Base-by-base conservation (phyloP, 169 alveolate genomes). In the Miamiensis avidus region DNA sequence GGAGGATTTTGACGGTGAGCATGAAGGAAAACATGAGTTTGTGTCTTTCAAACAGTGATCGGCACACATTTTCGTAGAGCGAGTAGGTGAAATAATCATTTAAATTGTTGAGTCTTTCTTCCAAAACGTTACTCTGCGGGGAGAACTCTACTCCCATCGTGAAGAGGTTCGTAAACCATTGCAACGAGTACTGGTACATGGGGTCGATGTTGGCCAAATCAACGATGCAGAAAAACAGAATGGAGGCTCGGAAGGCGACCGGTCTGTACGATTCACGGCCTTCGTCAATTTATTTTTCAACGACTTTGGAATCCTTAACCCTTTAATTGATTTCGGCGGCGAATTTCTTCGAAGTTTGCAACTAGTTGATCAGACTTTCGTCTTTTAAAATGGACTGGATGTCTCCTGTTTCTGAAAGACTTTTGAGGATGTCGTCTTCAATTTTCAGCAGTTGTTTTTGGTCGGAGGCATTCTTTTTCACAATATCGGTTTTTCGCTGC, bases 161-260 rank as follows among this genome's bases (percentile, higher is more conserved):
- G 89, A 97, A 96, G 83, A 98, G 89, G 81, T 96, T 94, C 76
- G 98, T 97, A 90, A 96, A 98, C 99, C 99, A 98, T 95, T 97
- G 97, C 34, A 97, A 94, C 34, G 99, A 97, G 90, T 96, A 98
- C 93, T 98, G 98, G 87, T 97, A 98, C 99, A 98, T 98, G n/a
- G 99, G 99, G 91, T 98, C 99, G 82, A 98, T 92, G 87, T 94
- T 89, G 29, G 98, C 94, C 65, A 98, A 92, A 89, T 98, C 99
- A 78, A 96, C 96, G 65, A 98, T 96, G 72, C 98, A 95, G 95
- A 98, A 98, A 97, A 97, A 98, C 72, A 98, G 95, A 72, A 97
- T 92, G n/a, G 98, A 91, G n/a, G 98, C 96, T 81, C 99, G 94
- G 88, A 93, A 96, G n/a, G 99, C 99, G 20, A 97, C 98, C 30